Percentiles rank a stretch among this genome's conserved stretches.
phyloP scores from a whole-genome alignment of 2,329 filamentous ascomycete genomes.

The Ophiostoma pallidulum region DNA sequence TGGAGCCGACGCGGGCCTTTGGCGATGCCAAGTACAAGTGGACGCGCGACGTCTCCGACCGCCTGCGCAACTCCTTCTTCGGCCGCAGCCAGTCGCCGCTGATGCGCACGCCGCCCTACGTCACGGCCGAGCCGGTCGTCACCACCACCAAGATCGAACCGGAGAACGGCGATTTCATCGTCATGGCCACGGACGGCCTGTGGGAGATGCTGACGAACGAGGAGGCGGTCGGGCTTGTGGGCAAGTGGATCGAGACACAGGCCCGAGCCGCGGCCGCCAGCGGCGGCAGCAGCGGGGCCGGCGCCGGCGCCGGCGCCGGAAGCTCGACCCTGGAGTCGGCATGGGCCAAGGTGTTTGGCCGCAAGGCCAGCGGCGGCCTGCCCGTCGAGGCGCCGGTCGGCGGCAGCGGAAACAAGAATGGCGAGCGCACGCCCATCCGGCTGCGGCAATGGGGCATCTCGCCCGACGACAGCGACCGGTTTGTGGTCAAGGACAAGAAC shows the following conservation, averaged over 20 bases:
- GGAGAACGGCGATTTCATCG: slow-evolving; percentile 84
- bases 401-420: slow-evolving; percentile 41
- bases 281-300: slow-evolving; percentile 15
- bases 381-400: slow-evolving; percentile 59
- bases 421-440: slow-evolving; percentile 80
- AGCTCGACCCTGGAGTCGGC: slow-evolving; percentile 37
- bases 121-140: slow-evolving; percentile 90
- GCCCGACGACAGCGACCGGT: slow-evolving; percentile 64
- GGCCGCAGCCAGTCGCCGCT: slow-evolving; percentile 66
- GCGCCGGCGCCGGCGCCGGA: slow-evolving; percentile 11
- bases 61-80: slow-evolving; percentile 79
- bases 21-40: slow-evolving; percentile 97
- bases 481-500: slow-evolving; percentile 91
- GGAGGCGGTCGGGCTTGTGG: slow-evolving; percentile 91
- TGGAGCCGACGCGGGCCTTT: slow-evolving; percentile 90
- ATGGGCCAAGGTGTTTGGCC: slow-evolving; percentile 56
- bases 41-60: slow-evolving; percentile 73
- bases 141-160: slow-evolving; percentile 90
- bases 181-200: slow-evolving; percentile 90
- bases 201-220: slow-evolving; percentile 99
- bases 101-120: slow-evolving; percentile 87
- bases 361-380: slow-evolving; percentile 29
- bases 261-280: background rate
- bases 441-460: slow-evolving; percentile 85
- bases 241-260: slow-evolving; percentile 83